Evolutionary conservation across 495 filamentous ascomycete genomes (phyloP).

Genomic region (Physcia stellaris): DNA sequence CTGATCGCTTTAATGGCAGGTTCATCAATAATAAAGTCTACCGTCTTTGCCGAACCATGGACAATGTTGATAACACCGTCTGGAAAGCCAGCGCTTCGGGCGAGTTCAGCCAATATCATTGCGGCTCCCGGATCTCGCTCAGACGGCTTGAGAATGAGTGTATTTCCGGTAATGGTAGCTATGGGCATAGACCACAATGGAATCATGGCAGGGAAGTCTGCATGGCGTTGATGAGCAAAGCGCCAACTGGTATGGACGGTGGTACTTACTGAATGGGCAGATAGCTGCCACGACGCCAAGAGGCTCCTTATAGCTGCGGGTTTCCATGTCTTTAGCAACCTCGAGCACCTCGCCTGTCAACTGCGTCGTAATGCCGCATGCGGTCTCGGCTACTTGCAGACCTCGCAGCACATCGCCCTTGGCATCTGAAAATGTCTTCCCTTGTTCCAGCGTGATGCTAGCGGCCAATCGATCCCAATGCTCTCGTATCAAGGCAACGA

Average conservation of each 20-base stretch:
- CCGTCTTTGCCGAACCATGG: constrained; percentile 79
- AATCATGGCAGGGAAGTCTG: constrained; percentile 99
- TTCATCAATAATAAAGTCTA: constrained; percentile 95
- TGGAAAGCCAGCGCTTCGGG: constrained; percentile 84
- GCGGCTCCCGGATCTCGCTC: constrained; percentile 96
- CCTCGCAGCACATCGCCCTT: constrained; percentile 90
- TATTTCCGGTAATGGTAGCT: constrained; percentile 90
- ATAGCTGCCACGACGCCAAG: constrained; percentile 92
- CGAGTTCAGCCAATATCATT: constrained; percentile 94
- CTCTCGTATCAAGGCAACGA: constrained; percentile 73
- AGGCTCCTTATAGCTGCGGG: constrained; percentile 80
- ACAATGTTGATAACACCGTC: constrained; percentile 89
- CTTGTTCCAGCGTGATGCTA: constrained; percentile 94
- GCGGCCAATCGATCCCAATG: constrained; percentile 94
- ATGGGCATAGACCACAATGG: constrained; percentile 94
- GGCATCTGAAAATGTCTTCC: constrained; percentile 95
- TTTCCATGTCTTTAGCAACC: constrained; percentile 99
- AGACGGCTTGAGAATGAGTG: constrained; percentile 88
- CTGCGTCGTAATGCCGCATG: constrained; percentile 87
- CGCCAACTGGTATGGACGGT: not conserved
- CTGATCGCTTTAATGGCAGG: constrained; percentile 95
- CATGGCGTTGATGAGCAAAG: not conserved
- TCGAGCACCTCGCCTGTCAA: constrained; percentile 90
- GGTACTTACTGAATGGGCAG: constrained; percentile 88
- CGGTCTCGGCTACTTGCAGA: constrained; percentile 92